Conservation (phyloP, 23 red algal species). For the Gracilariopsis chorda region DNA sequence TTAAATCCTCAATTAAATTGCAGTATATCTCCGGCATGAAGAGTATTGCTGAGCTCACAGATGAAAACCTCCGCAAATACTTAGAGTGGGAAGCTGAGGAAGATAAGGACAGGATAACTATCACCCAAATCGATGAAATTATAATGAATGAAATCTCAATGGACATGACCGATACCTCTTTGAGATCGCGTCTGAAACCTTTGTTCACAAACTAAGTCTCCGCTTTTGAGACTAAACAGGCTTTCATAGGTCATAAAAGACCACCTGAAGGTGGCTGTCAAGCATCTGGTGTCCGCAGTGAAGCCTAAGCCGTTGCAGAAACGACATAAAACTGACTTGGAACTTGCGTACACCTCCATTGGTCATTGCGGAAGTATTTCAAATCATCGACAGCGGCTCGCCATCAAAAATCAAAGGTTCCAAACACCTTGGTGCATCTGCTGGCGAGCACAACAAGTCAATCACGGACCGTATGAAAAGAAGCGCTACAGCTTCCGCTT, state of each 20-base stretch:
- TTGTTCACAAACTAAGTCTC: neutral
- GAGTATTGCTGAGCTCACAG: neutral
- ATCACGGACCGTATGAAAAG: neutral
- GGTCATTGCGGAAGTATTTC: neutral
- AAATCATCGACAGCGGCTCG: slow-evolving; percentile 3
- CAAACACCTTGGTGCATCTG: neutral
- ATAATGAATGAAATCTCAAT: neutral
- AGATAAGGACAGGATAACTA: neutral
- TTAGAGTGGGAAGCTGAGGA: neutral
- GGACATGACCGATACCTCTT: neutral
- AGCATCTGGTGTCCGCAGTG: neutral
- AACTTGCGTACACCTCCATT: neutral
- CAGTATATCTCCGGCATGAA: neutral
- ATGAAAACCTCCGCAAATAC: neutral
- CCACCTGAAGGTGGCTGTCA: neutral
- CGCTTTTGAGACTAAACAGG: neutral
- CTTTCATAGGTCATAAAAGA: neutral
- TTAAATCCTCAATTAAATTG: neutral
- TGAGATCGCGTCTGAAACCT: neutral
- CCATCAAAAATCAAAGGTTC: neutral
- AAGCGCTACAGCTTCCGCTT: neutral
- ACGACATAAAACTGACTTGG: neutral
- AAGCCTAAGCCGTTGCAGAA: neutral
- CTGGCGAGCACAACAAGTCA: neutral
- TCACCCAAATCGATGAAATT: neutral